Evolutionary conservation across 345 rosid genomes (phyloP).

Genomic region (Abelmoschus esculentus): DNA sequence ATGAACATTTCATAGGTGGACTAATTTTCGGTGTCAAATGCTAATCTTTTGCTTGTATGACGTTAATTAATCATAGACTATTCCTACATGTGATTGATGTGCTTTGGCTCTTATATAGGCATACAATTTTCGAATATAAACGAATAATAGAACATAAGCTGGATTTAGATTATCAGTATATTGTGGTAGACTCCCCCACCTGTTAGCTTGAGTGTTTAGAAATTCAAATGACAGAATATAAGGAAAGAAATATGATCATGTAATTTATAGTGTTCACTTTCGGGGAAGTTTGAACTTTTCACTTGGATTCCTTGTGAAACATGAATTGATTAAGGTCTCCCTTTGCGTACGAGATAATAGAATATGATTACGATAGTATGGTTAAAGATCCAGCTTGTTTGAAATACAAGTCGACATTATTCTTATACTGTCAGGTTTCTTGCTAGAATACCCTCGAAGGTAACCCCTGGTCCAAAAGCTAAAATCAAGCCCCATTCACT

Average conservation of each 20-base stretch:
- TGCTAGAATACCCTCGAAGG: constrained; percentile 94
- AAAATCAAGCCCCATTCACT: constrained; percentile 73
- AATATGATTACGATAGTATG: neutral
- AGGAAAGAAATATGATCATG: neutral
- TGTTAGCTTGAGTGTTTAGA: no score
- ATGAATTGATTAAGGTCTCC: neutral
- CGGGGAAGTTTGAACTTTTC: neutral
- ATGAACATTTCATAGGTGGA: constrained; percentile 8
- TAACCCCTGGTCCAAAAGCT: constrained; percentile 96
- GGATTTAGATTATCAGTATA: no score
- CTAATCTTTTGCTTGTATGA: neutral
- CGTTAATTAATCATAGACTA: neutral
- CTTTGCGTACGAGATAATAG: neutral
- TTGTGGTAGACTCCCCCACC: no score
- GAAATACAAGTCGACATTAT: neutral
- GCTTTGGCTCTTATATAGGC: neutral
- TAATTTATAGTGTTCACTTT: neutral
- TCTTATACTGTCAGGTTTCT: constrained; percentile 53
- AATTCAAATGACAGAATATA: neutral
- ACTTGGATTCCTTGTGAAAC: neutral
- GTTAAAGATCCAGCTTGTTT: neutral
- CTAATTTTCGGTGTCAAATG: neutral
- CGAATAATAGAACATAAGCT: neutral
- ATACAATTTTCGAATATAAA: neutral
- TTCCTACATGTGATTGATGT: neutral